A percentile compares a stretch with the other conserved stretches of the same genome.
phyloP scores from a whole-genome alignment of 1,284 basidiomycete genomes.

The Ganoderma multipileum region DNA sequence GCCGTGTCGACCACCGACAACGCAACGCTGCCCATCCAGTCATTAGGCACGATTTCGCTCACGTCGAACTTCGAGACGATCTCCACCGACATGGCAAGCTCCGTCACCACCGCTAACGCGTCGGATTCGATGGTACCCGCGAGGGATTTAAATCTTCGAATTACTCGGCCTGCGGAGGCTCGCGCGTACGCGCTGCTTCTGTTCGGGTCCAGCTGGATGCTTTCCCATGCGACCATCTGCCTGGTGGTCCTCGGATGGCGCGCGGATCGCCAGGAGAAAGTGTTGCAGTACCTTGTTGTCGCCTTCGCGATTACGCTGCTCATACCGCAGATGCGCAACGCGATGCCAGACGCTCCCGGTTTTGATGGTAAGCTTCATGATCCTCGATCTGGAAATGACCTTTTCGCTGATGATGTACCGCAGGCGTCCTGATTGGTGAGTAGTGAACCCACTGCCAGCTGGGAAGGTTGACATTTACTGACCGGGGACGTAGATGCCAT shows the following conservation, averaged over 20 bases:
- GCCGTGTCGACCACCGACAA: slow-evolving; percentile 45
- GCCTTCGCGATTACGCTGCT: slow-evolving; percentile 51
- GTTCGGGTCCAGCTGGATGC: slow-evolving; percentile 58
- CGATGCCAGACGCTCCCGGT: slow-evolving; percentile 65
- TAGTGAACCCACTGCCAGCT: neutral
- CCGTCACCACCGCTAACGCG: slow-evolving; percentile 35
- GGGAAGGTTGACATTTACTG: neutral
- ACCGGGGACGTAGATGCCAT: slow-evolving; percentile 49
- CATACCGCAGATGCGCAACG: slow-evolving; percentile 57
- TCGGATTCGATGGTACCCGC: slow-evolving; percentile 41
- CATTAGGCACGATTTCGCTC: slow-evolving; percentile 50
- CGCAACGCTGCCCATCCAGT: slow-evolving; percentile 50
- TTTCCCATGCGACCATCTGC: slow-evolving; percentile 56
- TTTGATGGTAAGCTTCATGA: slow-evolving; percentile 51
- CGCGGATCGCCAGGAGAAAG: slow-evolving; percentile 38
- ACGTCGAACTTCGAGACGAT: slow-evolving; percentile 56
- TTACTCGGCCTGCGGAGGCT: slow-evolving; percentile 52
- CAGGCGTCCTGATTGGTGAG: slow-evolving; percentile 58
- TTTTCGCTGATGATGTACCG: neutral
- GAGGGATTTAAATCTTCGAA: slow-evolving; percentile 52
- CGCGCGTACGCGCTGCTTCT: slow-evolving; percentile 53
- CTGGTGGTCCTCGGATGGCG: slow-evolving; percentile 52
- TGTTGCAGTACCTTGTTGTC: slow-evolving; percentile 49
- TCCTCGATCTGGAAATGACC: too few relatives aligned
- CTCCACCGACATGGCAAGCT: slow-evolving; percentile 51